Conservation (phyloP, 352 stramenopile genomes). For the Phytophthora uliginosa region DNA sequence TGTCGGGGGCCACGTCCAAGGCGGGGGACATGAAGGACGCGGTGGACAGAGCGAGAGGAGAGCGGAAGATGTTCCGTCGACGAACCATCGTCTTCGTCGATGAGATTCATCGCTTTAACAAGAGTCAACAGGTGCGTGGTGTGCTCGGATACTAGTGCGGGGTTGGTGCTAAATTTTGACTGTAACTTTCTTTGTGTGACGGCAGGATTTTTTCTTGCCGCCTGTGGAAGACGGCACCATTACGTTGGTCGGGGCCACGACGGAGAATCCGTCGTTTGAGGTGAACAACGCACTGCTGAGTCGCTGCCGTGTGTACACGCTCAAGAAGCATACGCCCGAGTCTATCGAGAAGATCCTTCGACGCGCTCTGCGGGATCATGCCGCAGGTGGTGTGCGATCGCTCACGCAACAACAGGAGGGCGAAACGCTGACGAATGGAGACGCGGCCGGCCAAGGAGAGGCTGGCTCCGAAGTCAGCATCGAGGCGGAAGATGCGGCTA, state of each 20-base stretch:
- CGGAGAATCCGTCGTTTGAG: constrained; percentile 91
- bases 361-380: constrained; percentile 58
- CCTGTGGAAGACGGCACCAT: constrained; percentile 86
- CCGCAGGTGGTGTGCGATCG: constrained; percentile 41
- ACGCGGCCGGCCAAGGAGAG: constrained; percentile 6
- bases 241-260: constrained; percentile 91
- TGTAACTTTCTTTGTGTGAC: neutral
- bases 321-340: constrained; percentile 74
- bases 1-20: constrained; percentile 83
- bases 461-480: constrained; percentile 25
- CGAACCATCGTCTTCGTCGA: constrained; percentile 91
- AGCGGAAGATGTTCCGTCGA: constrained; percentile 68
- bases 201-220: constrained; percentile 86
- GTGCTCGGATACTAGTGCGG: neutral
- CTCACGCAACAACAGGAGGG: constrained; percentile 24
- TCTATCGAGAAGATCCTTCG: constrained; percentile 76
- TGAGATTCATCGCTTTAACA: constrained; percentile 92
- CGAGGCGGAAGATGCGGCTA: constrained; percentile 60
- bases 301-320: constrained; percentile 81
- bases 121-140: constrained; percentile 77
- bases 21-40: constrained; percentile 80
- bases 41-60: constrained; percentile 72
- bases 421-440: constrained; percentile 11
- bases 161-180: neutral
- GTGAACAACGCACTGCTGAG: constrained; percentile 89